Base-by-base conservation (phyloP, 2,329 filamentous ascomycete species). In the Ilyonectria mors-panacis region DNA sequence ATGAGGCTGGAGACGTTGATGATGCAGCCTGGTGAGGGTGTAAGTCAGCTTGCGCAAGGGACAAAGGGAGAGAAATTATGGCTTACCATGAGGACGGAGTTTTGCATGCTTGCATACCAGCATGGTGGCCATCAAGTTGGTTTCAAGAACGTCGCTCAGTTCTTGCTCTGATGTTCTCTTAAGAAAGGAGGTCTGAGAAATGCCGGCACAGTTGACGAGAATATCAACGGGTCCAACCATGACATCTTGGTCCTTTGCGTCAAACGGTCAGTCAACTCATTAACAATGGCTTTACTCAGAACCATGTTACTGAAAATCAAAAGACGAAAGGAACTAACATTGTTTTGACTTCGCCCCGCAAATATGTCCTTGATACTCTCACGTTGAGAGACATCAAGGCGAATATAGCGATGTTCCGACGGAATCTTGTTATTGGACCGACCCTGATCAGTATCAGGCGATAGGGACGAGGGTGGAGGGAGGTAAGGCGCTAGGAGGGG, bases 1-100 rank as follows among this genome's bases (percentile, higher is more conserved):
- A 97, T 86, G 33, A 97, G 82, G 54, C 93, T 95, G 1, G 93
- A 91, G 23, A 97, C 83, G 76, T 97, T 97, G 79, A 97, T 91
- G 68, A 97, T 94, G 75, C 89, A 93, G 8, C 86, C 88, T 88
- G 51, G 6, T 39, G 23, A 15, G 17, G 47, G 17, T 64, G 59
- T 68, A 58, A 67, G 60, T 55, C 55, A n/a, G 2, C 9, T 33
- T 44, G 10, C 30, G n/a, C 26, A 28, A 12, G 37, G 3, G 12
- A 50, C 6, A 23, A 48, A 53, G n/a, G 12, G 9, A 39, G 19
- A 5, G 26, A 26, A n/a, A 35, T 13, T n/a, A 21, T 28, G 10
- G 23, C 58, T 4, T 74, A 81, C 81, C 81, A 12, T 80, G 67
- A 9, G 75, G 69, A 12, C 73, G 75, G 44, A 83, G 54, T 51